These are phyloP conservation scores for Carallia brachiata DNA, from an alignment of 345 rosid species.

Conservation along the genomic window DNA sequence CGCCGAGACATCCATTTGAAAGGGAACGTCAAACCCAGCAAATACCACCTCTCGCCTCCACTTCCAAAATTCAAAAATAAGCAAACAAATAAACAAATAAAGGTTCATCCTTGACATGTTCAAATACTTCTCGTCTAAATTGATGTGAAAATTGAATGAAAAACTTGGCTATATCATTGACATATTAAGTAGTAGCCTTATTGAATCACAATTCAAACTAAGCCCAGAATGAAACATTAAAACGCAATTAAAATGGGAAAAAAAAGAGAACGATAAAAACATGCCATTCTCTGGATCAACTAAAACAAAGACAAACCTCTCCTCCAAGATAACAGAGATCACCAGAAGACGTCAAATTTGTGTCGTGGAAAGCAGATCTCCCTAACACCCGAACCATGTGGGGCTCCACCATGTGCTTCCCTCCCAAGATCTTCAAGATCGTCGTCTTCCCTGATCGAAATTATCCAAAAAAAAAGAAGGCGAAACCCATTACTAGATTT, in stretches of 20 bases:
- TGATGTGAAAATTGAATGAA: no score
- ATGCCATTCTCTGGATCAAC: background rate
- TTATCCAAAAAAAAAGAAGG: background rate
- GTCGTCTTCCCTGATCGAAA: slow-evolving; percentile 69
- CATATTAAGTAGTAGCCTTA: no score
- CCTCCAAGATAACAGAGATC: slow-evolving; percentile 95
- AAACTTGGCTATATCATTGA: no score
- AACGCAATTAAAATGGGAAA: no score
- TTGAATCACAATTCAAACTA: no score
- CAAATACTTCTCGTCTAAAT: no score
- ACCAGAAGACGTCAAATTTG: slow-evolving; percentile 77
- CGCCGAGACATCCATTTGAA: slow-evolving; percentile 87
- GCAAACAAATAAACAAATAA: no score
- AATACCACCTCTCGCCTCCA: slow-evolving; percentile 98
- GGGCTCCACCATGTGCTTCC: slow-evolving; percentile 95
- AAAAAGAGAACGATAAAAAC: no score
- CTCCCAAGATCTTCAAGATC: slow-evolving; percentile 87
- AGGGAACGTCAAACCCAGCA: slow-evolving; percentile 95
- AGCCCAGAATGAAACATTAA: no score
- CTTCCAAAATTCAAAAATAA: slow-evolving; percentile 31
- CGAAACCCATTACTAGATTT: background rate
- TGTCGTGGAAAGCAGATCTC: slow-evolving; percentile 91
- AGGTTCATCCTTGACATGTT: no score
- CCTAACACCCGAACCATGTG: slow-evolving; percentile 88
- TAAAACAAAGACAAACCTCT: slow-evolving; percentile 50